A percentile compares a stretch with the other conserved stretches of the same genome.
phyloP scores from a whole-genome alignment of 768 basidiomycete genomes.

The Phaeolepiota aurea region DNA sequence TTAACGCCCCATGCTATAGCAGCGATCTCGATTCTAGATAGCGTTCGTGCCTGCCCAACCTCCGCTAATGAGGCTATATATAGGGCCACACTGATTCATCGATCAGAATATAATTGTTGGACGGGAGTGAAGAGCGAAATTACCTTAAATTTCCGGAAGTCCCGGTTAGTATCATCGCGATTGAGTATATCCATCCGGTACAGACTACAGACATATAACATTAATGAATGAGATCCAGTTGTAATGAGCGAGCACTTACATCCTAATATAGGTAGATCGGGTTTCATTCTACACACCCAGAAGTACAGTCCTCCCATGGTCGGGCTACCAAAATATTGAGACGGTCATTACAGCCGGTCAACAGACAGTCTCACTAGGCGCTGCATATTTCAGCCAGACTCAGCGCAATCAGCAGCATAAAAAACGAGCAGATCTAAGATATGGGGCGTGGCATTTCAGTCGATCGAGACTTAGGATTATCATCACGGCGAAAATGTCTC shows the following conservation, averaged over 20 bases:
- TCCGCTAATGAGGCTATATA: too few species aligned
- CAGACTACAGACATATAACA: too few species aligned
- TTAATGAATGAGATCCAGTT: too few species aligned
- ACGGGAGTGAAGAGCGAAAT: too few species aligned
- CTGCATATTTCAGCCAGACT: conserved; percentile 53
- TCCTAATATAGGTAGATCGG: conserved; percentile 41
- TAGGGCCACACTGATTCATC: too few species aligned
- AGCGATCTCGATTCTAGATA: too few species aligned
- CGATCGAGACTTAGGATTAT: not conserved
- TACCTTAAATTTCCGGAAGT: too few species aligned
- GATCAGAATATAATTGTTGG: too few species aligned
- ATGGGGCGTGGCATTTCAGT: not conserved
- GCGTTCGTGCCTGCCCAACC: too few species aligned
- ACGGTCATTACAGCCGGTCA: not conserved
- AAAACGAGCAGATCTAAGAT: conserved; percentile 41
- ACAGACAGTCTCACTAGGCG: conserved; percentile 33
- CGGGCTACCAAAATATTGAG: conserved; percentile 21
- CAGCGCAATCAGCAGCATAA: conserved; percentile 50
- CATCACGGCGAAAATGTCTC: conserved; percentile 6
- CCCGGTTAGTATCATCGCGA: too few species aligned
- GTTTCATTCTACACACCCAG: conserved; percentile 58
- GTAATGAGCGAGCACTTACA: conserved; percentile 47
- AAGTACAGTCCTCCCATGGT: conserved; percentile 56
- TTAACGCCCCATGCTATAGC: conserved; percentile 53
- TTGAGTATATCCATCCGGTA: too few species aligned